These are phyloP conservation scores for Leishmania mexicana DNA, from an alignment of 208 protist genomes.

Conservation along the genomic window DNA sequence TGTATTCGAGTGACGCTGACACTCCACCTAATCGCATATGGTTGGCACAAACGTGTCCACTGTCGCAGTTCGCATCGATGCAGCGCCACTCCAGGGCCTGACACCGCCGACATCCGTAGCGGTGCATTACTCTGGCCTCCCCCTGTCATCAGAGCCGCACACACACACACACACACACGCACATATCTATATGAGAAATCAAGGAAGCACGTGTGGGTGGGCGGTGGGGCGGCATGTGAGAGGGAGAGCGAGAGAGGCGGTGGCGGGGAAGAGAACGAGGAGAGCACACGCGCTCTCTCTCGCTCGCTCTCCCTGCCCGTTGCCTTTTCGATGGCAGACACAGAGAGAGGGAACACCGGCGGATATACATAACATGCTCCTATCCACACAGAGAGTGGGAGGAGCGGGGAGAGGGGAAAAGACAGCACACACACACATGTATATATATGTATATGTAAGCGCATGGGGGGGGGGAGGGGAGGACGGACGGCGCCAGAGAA, in stretches of 20 bases:
- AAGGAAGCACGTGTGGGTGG: background rate
- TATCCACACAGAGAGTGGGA: background rate
- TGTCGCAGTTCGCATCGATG: background rate
- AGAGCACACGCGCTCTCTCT: background rate
- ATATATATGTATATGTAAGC: too few relatives aligned
- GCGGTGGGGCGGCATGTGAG: background rate
- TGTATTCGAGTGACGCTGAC: background rate
- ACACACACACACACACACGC: background rate
- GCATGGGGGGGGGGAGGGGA: too few relatives aligned
- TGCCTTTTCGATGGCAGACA: background rate
- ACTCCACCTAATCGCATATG: background rate
- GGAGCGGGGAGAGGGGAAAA: background rate
- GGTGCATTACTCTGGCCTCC: background rate
- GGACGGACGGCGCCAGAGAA: background rate
- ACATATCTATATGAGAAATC: background rate
- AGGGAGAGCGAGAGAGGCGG: slow-evolving; percentile 1
- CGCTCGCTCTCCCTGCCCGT: background rate
- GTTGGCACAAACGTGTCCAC: background rate
- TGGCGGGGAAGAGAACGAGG: background rate
- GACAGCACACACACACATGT: too few relatives aligned
- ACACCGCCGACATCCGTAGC: background rate
- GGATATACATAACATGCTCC: background rate
- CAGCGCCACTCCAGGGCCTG: background rate
- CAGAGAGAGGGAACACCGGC: background rate
- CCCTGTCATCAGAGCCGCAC: background rate